Evolutionary conservation across 768 basidiomycete species (phyloP).

Genomic region (Pleurotus giganteus): DNA sequence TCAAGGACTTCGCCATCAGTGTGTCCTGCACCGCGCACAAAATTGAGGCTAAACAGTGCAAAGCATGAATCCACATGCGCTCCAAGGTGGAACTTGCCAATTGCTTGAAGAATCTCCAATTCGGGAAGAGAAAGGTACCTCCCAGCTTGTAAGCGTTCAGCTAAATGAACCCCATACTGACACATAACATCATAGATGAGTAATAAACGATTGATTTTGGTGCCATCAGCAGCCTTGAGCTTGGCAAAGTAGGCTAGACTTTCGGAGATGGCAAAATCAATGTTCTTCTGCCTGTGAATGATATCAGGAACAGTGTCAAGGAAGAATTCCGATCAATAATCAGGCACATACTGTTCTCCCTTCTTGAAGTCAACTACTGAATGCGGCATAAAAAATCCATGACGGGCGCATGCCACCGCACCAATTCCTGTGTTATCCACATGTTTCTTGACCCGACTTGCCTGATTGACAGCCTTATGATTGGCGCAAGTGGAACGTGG

Average conservation of each 20-base stretch:
- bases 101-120: neutral
- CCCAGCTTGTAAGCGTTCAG: conserved; percentile 12
- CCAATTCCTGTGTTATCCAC: conserved; percentile 26
- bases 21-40: conserved; percentile 18
- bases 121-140: conserved; percentile 1
- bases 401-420: conserved; percentile 26
- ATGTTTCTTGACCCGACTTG: conserved; percentile 13
- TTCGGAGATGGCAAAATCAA: conserved; percentile 24
- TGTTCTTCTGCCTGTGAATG: conserved; percentile 22
- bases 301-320: conserved; percentile 2
- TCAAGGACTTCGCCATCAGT: conserved; percentile 36
- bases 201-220: neutral
- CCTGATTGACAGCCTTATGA: conserved; percentile 16
- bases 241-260: conserved; percentile 13
- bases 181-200: conserved; percentile 30
- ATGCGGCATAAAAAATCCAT: conserved; percentile 29
- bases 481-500: neutral
- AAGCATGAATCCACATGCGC: conserved; percentile 17
- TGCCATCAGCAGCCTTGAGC: neutral
- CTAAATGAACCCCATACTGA: conserved; percentile 21
- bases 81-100: conserved; percentile 19
- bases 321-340: neutral
- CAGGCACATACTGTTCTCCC: conserved; percentile 22
- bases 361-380: conserved; percentile 28
- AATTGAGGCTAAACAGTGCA: conserved; percentile 24